Evolutionary conservation across 768 basidiomycete species (phyloP).

Genomic region (Auriculariales sp.): DNA sequence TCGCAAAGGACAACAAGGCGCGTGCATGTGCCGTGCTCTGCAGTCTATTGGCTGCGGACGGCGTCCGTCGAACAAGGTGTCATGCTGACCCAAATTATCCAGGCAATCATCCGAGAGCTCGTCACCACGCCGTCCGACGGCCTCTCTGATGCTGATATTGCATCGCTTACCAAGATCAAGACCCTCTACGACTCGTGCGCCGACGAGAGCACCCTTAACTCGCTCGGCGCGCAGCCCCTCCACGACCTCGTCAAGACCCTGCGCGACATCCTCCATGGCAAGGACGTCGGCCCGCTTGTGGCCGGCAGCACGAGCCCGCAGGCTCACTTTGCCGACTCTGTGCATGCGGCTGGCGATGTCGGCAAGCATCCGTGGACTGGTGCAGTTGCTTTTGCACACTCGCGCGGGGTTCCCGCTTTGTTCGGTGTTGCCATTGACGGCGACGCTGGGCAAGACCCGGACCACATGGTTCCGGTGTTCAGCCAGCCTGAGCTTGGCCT

Average conservation of each 20-base stretch:
- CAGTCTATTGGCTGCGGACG: not conserved
- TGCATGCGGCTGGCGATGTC: constrained; percentile 14
- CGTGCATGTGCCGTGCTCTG: constrained; percentile 7
- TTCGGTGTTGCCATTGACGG: constrained; percentile 81
- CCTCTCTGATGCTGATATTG: constrained; percentile 28
- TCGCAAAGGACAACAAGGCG: constrained; percentile 63
- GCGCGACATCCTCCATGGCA: constrained; percentile 41
- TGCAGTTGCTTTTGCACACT: constrained; percentile 74
- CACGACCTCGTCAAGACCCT: constrained; percentile 49
- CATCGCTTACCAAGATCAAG: constrained; percentile 49
- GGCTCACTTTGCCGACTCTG: not conserved
- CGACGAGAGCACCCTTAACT: constrained; percentile 63
- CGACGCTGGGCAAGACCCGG: constrained; percentile 75
- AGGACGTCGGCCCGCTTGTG: constrained; percentile 18
- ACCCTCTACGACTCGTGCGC: constrained; percentile 70
- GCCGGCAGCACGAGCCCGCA: too few species aligned
- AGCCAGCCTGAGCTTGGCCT: constrained; percentile 69
- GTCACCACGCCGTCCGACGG: constrained; percentile 10
- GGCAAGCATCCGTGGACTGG: constrained; percentile 46
- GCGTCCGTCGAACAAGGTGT: not conserved
- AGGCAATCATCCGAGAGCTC: constrained; percentile 20
- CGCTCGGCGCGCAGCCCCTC: constrained; percentile 57
- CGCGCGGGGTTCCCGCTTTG: constrained; percentile 64
- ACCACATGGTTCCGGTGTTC: constrained; percentile 75
- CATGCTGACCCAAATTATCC: constrained; percentile 2